Percentiles rank a stretch among this genome's conserved stretches.
phyloP scores from a whole-genome alignment of 208 protist genomes.

The Trypanosoma boissoni region DNA sequence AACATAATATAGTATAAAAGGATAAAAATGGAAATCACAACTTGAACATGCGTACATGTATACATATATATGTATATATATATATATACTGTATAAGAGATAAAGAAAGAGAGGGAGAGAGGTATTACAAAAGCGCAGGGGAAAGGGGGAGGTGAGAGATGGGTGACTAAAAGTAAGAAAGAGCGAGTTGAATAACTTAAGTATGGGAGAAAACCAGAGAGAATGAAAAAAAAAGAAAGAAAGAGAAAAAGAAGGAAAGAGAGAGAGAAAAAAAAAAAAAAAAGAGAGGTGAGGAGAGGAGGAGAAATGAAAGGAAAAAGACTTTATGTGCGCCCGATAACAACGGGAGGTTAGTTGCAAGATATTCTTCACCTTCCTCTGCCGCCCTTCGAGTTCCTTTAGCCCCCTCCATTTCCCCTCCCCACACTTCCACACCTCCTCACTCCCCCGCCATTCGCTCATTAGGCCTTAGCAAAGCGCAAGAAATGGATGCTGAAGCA shows the following conservation, averaged over 20 bases:
- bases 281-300: not conserved
- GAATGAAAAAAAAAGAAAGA: not conserved
- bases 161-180: not conserved
- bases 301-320: conserved; percentile 7
- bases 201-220: no score
- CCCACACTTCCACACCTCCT: not conserved
- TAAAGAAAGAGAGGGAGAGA: no score
- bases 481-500: conserved; percentile 77
- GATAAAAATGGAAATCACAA: no score
- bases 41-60: not conserved
- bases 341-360: no score
- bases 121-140: not conserved
- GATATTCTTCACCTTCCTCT: no score
- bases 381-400: no score
- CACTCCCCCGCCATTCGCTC: no score
- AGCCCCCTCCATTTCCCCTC: not conserved
- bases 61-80: conserved; percentile 1
- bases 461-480: no score
- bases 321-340: no score
- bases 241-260: conserved; percentile 3
- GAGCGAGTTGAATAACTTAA: conserved; percentile 2
- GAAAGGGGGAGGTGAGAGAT: not conserved
- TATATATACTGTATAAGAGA: not conserved
- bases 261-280: conserved; percentile 24
- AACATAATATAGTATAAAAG: no score